These are phyloP conservation scores for Termitomyces sp. DNA, from an alignment of 768 basidiomycete species.

Conservation along the genomic window DNA sequence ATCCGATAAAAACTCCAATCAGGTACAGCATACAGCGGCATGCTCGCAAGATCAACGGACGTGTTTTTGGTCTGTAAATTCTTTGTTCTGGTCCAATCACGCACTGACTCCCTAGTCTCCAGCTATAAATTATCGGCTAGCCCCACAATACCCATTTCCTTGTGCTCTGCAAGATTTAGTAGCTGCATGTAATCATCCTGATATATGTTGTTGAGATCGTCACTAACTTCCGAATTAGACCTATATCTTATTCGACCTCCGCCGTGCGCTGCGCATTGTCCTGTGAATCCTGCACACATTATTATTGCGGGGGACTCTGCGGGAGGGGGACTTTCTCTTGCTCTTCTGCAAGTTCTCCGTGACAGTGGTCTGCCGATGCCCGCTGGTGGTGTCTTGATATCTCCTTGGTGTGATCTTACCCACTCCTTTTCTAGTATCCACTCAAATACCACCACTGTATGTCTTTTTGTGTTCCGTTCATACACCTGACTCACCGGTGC, in stretches of 20 bases:
- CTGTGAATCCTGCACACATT: conserved; percentile 78
- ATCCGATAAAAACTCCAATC: conserved; percentile 2
- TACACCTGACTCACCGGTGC: not conserved
- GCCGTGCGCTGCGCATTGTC: conserved; percentile 63
- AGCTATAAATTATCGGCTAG: conserved; percentile 82
- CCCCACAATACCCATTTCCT: conserved; percentile 96
- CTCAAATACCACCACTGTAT: conserved; percentile 77
- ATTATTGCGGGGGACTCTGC: conserved; percentile 91
- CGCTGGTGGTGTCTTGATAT: conserved; percentile 84
- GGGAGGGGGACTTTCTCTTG: conserved; percentile 82
- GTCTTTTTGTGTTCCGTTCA: conserved; percentile 12
- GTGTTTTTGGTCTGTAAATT: conserved; percentile 62
- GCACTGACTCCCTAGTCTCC: conserved; percentile 12
- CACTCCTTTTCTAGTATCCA: conserved; percentile 92
- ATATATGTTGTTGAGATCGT: not conserved
- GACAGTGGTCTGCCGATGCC: conserved; percentile 79
- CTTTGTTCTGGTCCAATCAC: not conserved
- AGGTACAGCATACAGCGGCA: conserved; percentile 76
- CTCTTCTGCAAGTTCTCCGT: conserved; percentile 82
- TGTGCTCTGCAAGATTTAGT: conserved; percentile 86
- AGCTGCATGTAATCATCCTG: conserved; percentile 64
- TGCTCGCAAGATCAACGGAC: conserved; percentile 89
- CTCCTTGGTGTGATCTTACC: conserved; percentile 89
- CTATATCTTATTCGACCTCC: conserved; percentile 90
- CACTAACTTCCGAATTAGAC: conserved; percentile 37